Evolutionary conservation across 75 land plant genomes (phyloP), one percentile per base, ranked within the genome.

Genomic region (Adiantum capillusveneris): DNA sequence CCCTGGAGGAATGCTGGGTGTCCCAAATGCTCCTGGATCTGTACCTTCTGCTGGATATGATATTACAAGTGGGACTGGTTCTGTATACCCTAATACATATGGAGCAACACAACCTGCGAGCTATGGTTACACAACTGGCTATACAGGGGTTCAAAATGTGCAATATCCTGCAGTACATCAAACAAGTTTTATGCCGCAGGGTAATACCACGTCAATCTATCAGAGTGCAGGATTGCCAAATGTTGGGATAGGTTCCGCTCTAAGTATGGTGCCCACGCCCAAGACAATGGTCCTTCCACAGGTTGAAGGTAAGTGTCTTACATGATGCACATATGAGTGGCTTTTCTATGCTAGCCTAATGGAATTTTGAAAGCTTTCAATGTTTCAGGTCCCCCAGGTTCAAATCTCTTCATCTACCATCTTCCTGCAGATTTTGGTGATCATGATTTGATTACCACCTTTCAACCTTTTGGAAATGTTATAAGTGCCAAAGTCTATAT

Each of bases 401-500:
- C 97, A 16, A 92, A 92, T 74, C 64, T 92, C n/a, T 92, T 92
- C 58, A 92, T 92, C 26, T 92, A 92, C 68, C 97, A 92, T 63
- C 85, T 92, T 45, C 97, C 97, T 49, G 85, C 87, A 69, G 89
- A 92, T 71, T 92, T 73, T 78, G 94, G 97, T 53, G 97, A 92
- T 62, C 74, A 80, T 21, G 97, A 92, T 56, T 81, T 92, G 55
- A 70, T 86, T 37, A 71, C 76, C 51, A 81, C 94, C 11, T 92
- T 92, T 67, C 82, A 76, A 42, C 45, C 73, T 31, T 88, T 85
- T 79, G 97, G 97, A 21, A 82, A 79, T 57, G 82, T 92, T 22
- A 69, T 93, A 37, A 93, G 98, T 73, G 95, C 98, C 20, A 93
- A 93, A 61, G 95, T 93, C 12, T 93, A 75, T 75, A 80, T 93